Evolutionary conservation across 2,329 filamentous ascomycete species (phyloP).

Genomic region (Monilinia aucupariae): DNA sequence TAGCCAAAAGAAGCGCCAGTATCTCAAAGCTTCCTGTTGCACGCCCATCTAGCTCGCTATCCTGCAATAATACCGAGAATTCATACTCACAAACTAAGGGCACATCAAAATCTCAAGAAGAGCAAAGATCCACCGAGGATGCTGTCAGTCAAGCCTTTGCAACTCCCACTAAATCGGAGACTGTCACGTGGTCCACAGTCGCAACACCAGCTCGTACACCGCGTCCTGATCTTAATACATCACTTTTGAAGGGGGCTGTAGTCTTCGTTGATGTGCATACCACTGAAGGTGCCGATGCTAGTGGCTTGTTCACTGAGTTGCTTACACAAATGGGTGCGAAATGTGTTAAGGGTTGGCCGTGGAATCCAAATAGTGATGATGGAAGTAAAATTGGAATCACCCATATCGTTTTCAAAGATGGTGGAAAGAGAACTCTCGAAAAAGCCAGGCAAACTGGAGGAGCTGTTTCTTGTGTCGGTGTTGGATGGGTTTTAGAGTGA

Average conservation of each 20-base stretch:
- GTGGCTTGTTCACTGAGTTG: constrained; percentile 73
- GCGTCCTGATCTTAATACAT: constrained; percentile 47
- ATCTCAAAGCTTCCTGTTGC: constrained; percentile 40
- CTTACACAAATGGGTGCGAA: constrained; percentile 76
- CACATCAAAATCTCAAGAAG: constrained; percentile 14
- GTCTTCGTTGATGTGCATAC: constrained; percentile 83
- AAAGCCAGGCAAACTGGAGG: constrained; percentile 70
- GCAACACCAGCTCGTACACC: constrained; percentile 54
- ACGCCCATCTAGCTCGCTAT: constrained; percentile 39
- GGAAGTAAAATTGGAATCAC: constrained; percentile 65
- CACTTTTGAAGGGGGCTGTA: constrained; percentile 62
- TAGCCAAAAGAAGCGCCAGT: constrained; percentile 41
- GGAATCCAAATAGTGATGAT: constrained; percentile 46
- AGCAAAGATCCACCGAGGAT: constrained; percentile 14
- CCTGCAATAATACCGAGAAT: constrained; percentile 48
- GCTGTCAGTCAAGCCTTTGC: constrained; percentile 21
- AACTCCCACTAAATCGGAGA: constrained; percentile 42
- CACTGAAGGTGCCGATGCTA: constrained; percentile 73
- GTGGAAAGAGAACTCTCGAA: constrained; percentile 71
- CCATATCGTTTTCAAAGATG: constrained; percentile 87
- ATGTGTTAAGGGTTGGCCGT: constrained; percentile 70
- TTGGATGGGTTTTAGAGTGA: constrained; percentile 85
- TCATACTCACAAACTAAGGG: constrained; percentile 50
- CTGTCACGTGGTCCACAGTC: constrained; percentile 46
- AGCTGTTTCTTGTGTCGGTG: constrained; percentile 77